Base-by-base conservation (phyloP, 352 stramenopile genomes). In the Globisporangium lucens region DNA sequence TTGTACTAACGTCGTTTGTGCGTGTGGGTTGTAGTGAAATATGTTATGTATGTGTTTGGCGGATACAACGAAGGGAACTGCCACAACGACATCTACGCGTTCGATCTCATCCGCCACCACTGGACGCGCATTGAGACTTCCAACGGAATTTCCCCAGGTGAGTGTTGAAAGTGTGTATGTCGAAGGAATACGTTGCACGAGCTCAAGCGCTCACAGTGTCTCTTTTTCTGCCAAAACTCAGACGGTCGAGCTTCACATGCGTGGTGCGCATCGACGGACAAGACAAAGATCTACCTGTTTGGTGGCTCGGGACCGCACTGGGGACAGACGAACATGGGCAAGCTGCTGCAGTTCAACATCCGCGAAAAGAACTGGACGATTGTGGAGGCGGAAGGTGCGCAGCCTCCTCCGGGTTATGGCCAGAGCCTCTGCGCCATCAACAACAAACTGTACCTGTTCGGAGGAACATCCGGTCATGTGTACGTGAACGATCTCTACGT, bases 301-400 rank as follows among this genome's bases (percentile, higher is more conserved):
- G 86, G 86, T 49, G 86, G 86, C 35, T 92, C 84, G 2, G 84
- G 86, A 0, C 86, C 86, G 33, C 86, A 93, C 68, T 94, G 86
- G 86, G 86, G 86, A 10, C 86, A 94, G 65, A 94, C 84, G 8
- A 94, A 94, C 72, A 94, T 94, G 86, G 84, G 86, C 60, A 94
- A 94, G 66, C 68, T 94, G 61, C 75, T 93, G 33, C 81, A 93
- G 61, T 94, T 91, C 69, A 83, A 74, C 56, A 89, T 94, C 68
- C 75, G 70, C 22, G 78, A 89, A 35, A 90, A 91, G 73, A 90
- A 87, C 60, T 94, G 86, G 86, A 90, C 79, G 12, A 89, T 94
- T 12, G 83, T 94, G 17, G 79, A 91, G 43, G 77, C 83, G 0
- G 70, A 89, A 55, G 86, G 86, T 7, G 79, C 74, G 24, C 78